Conservation (phyloP, 225 moss, liverwort and hornwort species). For the Polytrichum formosum region DNA sequence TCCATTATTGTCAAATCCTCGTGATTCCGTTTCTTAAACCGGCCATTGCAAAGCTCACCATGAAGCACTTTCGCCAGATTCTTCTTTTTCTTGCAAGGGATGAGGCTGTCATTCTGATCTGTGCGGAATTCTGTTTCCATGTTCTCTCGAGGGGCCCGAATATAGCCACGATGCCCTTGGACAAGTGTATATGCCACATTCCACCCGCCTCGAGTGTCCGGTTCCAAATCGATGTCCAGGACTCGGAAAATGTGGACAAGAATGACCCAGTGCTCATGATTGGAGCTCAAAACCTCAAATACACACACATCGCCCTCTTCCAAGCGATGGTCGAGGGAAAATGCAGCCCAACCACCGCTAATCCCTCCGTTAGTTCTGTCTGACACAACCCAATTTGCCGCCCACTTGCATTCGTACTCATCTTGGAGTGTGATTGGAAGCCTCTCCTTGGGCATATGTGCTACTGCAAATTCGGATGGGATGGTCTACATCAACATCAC, state of each 20-base stretch:
- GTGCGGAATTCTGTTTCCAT: neutral
- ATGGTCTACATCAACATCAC: conserved; percentile 14
- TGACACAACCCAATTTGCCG: conserved; percentile 11
- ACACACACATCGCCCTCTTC: conserved; percentile 44
- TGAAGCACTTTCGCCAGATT: conserved; percentile 13
- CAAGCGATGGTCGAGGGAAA: conserved; percentile 34
- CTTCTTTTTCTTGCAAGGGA: neutral
- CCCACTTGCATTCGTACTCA: conserved; percentile 15
- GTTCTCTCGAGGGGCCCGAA: neutral
- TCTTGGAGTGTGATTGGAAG: conserved; percentile 18
- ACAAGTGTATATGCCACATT: conserved; percentile 20
- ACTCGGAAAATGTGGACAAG: conserved; percentile 38
- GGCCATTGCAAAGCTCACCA: conserved; percentile 20
- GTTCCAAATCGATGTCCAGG: conserved; percentile 9
- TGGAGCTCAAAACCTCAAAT: conserved; percentile 21
- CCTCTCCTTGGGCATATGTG: conserved; percentile 11
- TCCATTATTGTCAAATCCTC: conserved; percentile 2
- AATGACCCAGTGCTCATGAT: conserved; percentile 6
- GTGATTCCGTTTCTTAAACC: conserved; percentile 9
- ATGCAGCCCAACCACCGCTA: conserved; percentile 29
- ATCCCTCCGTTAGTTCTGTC: conserved; percentile 4
- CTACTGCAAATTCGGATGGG: conserved; percentile 20
- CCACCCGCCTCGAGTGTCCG: conserved; percentile 20
- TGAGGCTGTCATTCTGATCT: neutral
- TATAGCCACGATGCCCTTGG: neutral